Evolutionary conservation across 106 monocot genomes (phyloP).

Genomic region (Chionographis japonica): DNA sequence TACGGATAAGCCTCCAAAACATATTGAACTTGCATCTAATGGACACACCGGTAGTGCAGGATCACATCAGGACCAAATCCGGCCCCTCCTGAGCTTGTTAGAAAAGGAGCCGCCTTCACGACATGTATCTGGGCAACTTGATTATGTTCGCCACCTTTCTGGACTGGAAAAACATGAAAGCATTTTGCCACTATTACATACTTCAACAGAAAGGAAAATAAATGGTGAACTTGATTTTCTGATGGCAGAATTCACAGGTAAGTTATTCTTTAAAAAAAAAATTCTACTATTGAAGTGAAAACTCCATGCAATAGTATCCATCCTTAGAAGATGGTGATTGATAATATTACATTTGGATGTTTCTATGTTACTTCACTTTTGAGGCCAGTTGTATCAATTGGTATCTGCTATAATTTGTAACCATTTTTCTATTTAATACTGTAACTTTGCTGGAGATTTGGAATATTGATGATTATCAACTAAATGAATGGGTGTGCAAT

Average conservation of each 20-base stretch:
- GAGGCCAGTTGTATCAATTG: no score
- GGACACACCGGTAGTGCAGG: slow-evolving; percentile 20
- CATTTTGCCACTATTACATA: slow-evolving; percentile 89
- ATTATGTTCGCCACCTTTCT: slow-evolving; percentile 81
- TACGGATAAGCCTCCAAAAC: slow-evolving; percentile 57
- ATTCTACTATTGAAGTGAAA: not conserved
- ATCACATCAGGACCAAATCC: slow-evolving; percentile 59
- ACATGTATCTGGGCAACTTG: slow-evolving; percentile 88
- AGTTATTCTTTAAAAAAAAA: no score
- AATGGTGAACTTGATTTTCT: slow-evolving; percentile 93
- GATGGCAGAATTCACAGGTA: slow-evolving; percentile 97
- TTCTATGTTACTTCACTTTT: no score
- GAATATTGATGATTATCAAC: no score
- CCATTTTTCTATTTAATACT: no score
- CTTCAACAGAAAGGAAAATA: slow-evolving; percentile 77
- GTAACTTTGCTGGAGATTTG: no score
- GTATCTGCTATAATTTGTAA: no score
- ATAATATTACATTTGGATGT: no score
- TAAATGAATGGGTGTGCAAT: no score
- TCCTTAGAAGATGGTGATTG: no score
- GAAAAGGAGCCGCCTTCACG: slow-evolving; percentile 96
- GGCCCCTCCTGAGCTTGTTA: slow-evolving; percentile 82
- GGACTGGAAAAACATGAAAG: slow-evolving; percentile 82
- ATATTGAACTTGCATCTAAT: slow-evolving; percentile 52
- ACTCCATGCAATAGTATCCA: not conserved